Evolutionary conservation across 495 filamentous ascomycete species (phyloP), one percentile per base, ranked within the genome.

Genomic region (Rhypophila decipiens): DNA sequence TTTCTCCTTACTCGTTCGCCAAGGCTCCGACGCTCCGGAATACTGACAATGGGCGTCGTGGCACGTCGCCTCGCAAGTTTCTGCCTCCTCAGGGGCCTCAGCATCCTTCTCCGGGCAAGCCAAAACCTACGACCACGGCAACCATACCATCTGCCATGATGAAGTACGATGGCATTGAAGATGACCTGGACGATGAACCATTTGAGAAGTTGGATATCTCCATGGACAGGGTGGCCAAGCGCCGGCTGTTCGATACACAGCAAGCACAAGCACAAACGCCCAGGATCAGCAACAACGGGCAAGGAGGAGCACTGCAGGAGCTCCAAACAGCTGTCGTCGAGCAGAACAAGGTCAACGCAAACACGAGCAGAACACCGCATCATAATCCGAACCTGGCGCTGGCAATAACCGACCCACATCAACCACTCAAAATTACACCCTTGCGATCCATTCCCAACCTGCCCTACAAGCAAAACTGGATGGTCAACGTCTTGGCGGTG

Each of bases 381-480:
- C 31, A 35, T 49, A n/a, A 56, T 63, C 19, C 43, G 38, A 12
- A 44, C 53, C 56, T 2, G 63, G 59, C 60, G 50, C 54, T 9
- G 54, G 54, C 20, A 56, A 51, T 24, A 44, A 66, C 23, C 56
- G 51, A 0, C 51, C 55, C 18, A 48, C 47, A 0, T n/a, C n/a
- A n/a, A n/a, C 63, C 67, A 20, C 39, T 68, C 34, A 71, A 68
- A 50, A 66, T 74, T 11, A 73, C 70, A 2, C 50, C 57, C 19
- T 60, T 73, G 42, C 54, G 62, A 21, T 45, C 60, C 1, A 67
- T 74, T 31, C 69, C 72, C 1, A 54, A 63, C 42, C 60, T 75
- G 9, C 70, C 66, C 1, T 72, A 69, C 62, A 66, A 69, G 37
- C 73, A 74, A 50, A 76, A 74, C 47, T 74, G 67, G 65, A 69